phyloP scores from a whole-genome alignment of 106 monocot species.

The Triglochin maritima region DNA sequence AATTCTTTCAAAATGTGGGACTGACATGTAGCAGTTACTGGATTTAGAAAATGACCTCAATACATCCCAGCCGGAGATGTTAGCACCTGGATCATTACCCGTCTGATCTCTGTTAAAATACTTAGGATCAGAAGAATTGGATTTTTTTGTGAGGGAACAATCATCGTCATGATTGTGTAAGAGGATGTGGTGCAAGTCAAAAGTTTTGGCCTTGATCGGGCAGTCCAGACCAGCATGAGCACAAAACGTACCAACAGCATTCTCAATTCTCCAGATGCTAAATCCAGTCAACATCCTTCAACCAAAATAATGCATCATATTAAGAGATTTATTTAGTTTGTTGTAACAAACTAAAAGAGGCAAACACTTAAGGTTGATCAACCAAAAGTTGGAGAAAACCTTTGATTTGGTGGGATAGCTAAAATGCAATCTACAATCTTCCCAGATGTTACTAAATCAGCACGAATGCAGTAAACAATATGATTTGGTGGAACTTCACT shows the following conservation, averaged over 20 bases:
- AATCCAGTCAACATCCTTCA: slow-evolving; percentile 45
- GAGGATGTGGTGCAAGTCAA: slow-evolving; percentile 75
- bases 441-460: slow-evolving; percentile 78
- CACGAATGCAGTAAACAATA: slow-evolving; percentile 77
- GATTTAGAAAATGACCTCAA: slow-evolving; percentile 56
- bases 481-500: slow-evolving; percentile 69
- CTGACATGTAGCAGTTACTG: slow-evolving; percentile 44
- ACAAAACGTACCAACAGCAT: slow-evolving; percentile 68
- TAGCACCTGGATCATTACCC: slow-evolving; percentile 11
- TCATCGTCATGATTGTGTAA: slow-evolving; percentile 28
- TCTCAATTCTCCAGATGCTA: slow-evolving; percentile 87
- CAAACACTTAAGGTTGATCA: no score
- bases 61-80: slow-evolving; percentile 70
- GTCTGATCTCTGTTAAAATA: slow-evolving; percentile 12
- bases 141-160: slow-evolving; percentile 14
- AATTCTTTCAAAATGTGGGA: slow-evolving; percentile 94
- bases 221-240: slow-evolving; percentile 46
- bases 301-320: slow-evolving; percentile 1
- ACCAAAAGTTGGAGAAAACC: slow-evolving; percentile 35
- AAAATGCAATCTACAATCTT: slow-evolving; percentile 66
- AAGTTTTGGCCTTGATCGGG: slow-evolving; percentile 30
- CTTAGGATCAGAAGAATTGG: slow-evolving; percentile 8
- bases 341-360: no score
- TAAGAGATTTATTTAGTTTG: not conserved
- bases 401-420: slow-evolving; percentile 35